These are phyloP conservation scores for Sambucus nigra DNA, from an alignment of 129 eudicot species.

Conservation along the genomic window DNA sequence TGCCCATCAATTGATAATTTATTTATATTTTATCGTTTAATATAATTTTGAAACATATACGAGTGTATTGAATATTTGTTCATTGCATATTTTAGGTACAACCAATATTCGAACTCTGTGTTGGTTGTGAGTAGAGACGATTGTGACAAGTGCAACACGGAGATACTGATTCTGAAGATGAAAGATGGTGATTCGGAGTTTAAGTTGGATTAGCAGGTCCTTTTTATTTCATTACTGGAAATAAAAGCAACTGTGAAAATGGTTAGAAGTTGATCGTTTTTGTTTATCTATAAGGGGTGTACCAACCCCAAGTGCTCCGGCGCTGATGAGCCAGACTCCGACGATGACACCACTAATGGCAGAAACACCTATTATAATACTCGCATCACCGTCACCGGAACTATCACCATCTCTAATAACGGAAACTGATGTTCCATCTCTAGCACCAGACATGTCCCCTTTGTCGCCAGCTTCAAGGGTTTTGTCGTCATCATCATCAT, in stretches of 20 bases:
- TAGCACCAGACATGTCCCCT: too few species aligned
- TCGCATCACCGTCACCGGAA: too few species aligned
- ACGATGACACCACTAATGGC: too few species aligned
- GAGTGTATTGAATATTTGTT: neutral
- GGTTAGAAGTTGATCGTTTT: slow-evolving; percentile 24
- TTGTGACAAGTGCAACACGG: slow-evolving; percentile 19
- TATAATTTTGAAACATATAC: neutral
- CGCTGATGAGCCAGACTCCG: too few species aligned
- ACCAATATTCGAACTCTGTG: slow-evolving; percentile 17
- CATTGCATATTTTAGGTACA: slow-evolving; percentile 19
- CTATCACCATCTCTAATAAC: too few species aligned
- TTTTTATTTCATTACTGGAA: slow-evolving; percentile 23
- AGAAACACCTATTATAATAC: too few species aligned
- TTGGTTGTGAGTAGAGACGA: slow-evolving; percentile 21
- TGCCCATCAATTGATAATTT: neutral
- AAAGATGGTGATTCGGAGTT: slow-evolving; percentile 14
- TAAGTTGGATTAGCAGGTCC: slow-evolving; percentile 23
- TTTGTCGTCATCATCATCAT: too few species aligned
- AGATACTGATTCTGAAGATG: slow-evolving; percentile 9
- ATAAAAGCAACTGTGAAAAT: slow-evolving; percentile 8
- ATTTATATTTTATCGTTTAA: neutral
- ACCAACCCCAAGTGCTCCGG: too few species aligned
- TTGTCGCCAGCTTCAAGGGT: too few species aligned
- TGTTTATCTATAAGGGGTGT: too few species aligned
- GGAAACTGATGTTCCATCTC: too few species aligned